Conservation (phyloP, 176 grass and related monocot species). For the Oryza punctata region DNA sequence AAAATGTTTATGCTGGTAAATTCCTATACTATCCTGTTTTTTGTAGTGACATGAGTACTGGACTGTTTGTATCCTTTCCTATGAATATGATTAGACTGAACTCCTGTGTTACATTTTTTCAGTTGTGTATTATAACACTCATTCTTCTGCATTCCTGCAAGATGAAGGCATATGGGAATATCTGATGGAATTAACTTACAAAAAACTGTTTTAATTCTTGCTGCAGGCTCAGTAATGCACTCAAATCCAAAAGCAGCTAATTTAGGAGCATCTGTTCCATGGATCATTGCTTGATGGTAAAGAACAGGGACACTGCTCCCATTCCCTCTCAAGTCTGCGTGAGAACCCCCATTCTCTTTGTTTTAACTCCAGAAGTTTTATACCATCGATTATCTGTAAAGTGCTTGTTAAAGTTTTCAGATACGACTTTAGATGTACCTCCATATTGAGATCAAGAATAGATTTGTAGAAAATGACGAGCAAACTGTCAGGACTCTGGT, state of each 20-base stretch:
- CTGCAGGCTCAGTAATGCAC: slow-evolving; percentile 95
- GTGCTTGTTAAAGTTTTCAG: slow-evolving; percentile 41
- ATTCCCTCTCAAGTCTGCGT: neutral
- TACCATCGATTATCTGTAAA: slow-evolving; percentile 54
- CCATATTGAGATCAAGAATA: slow-evolving; percentile 46
- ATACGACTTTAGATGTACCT: slow-evolving; percentile 50
- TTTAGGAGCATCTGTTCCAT: slow-evolving; percentile 27
- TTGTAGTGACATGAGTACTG: neutral
- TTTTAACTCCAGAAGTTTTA: slow-evolving; percentile 47
- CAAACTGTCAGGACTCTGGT: slow-evolving; percentile 31
- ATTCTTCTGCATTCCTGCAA: neutral
- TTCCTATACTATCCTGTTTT: neutral
- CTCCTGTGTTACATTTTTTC: neutral
- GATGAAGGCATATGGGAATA: neutral
- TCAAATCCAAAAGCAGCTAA: slow-evolving; percentile 85
- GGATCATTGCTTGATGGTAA: slow-evolving; percentile 41
- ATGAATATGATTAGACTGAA: neutral
- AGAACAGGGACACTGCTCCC: slow-evolving; percentile 26
- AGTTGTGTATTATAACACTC: neutral
- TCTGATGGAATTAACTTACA: neutral
- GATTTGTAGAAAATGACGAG: slow-evolving; percentile 48
- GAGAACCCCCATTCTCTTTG: slow-evolving; percentile 39
- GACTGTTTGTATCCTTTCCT: neutral
- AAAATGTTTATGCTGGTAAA: slow-evolving; percentile 23
- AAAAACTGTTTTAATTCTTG: slow-evolving; percentile 13